phyloP scores from a whole-genome alignment of 352 stramenopile species.

The Globisporangium okanoganense region DNA sequence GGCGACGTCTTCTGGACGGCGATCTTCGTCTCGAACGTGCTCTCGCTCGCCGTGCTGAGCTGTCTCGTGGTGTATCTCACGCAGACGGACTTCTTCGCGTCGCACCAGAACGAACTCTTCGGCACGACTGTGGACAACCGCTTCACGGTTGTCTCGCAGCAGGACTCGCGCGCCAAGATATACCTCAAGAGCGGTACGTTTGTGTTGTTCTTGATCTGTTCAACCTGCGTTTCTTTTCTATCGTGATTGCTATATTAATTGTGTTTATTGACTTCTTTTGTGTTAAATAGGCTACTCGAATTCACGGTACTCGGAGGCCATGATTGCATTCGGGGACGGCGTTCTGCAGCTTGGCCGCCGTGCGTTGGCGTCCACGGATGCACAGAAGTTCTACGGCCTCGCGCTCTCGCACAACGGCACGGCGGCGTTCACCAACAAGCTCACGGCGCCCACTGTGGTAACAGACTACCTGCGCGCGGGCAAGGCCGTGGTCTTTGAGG shows the following conservation, averaged over 20 bases:
- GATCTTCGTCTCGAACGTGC: constrained; percentile 59
- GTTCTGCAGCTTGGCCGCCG: constrained; percentile 59
- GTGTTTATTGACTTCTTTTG: neutral
- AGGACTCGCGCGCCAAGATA: constrained; percentile 61
- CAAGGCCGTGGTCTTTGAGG: constrained; percentile 66
- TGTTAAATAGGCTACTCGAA: constrained; percentile 57
- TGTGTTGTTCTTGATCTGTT: neutral
- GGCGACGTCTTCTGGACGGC: constrained; percentile 71
- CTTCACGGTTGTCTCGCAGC: constrained; percentile 73
- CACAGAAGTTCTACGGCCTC: constrained; percentile 65
- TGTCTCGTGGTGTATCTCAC: constrained; percentile 63
- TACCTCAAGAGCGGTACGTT: constrained; percentile 70
- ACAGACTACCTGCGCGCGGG: constrained; percentile 61
- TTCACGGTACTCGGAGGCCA: constrained; percentile 60
- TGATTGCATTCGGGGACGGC: constrained; percentile 63
- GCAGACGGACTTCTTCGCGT: constrained; percentile 80
- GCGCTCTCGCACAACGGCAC: constrained; percentile 69
- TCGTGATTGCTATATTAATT: neutral
- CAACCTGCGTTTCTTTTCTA: neutral
- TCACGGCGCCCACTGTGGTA: constrained; percentile 60
- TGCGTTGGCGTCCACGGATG: constrained; percentile 40
- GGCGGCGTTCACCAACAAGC: constrained; percentile 56
- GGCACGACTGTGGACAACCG: constrained; percentile 77
- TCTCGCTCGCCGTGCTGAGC: constrained; percentile 66
- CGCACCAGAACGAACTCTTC: constrained; percentile 77